These are phyloP conservation scores for Daldinia caldariorum DNA, from an alignment of 495 filamentous ascomycete species.

Conservation along the genomic window DNA sequence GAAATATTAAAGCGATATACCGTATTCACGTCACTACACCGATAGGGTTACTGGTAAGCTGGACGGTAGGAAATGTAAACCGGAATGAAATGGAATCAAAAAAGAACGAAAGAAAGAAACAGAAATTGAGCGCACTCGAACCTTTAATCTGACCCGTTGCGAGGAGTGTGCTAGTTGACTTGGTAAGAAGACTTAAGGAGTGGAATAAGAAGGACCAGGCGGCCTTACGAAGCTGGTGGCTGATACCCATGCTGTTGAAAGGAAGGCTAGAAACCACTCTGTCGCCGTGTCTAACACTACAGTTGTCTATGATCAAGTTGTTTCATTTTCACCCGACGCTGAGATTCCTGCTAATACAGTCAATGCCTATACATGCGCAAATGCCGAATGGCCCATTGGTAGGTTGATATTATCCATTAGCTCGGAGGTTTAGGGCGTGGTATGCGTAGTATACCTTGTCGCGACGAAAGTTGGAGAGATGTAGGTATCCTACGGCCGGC, in stretches of 20 bases:
- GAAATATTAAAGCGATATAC: conserved; percentile 41
- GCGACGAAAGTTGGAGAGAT: conserved; percentile 44
- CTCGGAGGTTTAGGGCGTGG: conserved; percentile 45
- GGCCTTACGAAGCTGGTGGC: conserved; percentile 46
- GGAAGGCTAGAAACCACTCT: conserved; percentile 42
- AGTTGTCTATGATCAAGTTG: conserved; percentile 25
- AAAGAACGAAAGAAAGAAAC: neutral
- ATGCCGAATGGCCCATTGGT: conserved; percentile 40
- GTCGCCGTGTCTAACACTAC: conserved; percentile 53
- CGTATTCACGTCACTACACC: conserved; percentile 46
- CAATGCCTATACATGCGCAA: neutral
- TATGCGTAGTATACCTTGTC: conserved; percentile 45
- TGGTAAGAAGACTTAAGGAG: conserved; percentile 32
- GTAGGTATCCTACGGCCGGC: conserved; percentile 47
- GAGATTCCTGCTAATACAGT: neutral
- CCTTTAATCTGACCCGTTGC: conserved; percentile 46
- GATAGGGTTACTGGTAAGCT: conserved; percentile 48
- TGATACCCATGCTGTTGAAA: conserved; percentile 47
- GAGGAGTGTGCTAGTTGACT: conserved; percentile 30
- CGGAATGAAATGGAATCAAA: neutral
- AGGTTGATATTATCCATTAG: conserved; percentile 50
- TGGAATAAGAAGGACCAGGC: conserved; percentile 49
- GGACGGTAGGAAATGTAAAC: too few relatives aligned
- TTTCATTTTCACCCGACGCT: too few relatives aligned
- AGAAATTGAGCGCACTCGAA: conserved; percentile 16